Evolutionary conservation across 495 filamentous ascomycete species (phyloP).

Genomic region (Neurospora terricola): DNA sequence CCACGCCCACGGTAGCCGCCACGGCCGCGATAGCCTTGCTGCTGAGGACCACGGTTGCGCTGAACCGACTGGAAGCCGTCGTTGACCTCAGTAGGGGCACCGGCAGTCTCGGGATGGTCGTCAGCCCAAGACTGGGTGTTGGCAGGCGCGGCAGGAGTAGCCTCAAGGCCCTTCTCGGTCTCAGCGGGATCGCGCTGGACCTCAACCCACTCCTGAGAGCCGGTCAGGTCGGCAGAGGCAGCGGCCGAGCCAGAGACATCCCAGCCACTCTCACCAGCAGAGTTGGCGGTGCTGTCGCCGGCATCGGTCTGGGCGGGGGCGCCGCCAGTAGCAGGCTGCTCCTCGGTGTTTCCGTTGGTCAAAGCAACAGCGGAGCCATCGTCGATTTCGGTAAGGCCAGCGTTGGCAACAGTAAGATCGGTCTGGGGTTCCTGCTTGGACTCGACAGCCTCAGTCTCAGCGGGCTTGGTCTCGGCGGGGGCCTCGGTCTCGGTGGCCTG

Average conservation of each 20-base stretch:
- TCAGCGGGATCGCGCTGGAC: slow-evolving; percentile 55
- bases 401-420: slow-evolving; percentile 71
- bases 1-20: slow-evolving; percentile 48
- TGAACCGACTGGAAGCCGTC: slow-evolving; percentile 69
- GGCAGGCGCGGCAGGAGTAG: slow-evolving; percentile 42
- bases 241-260: slow-evolving; percentile 31
- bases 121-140: slow-evolving; percentile 16
- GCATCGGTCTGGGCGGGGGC: slow-evolving; percentile 45
- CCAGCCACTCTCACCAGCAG: slow-evolving; percentile 59
- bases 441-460: slow-evolving; percentile 29
- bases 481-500: slow-evolving; percentile 32
- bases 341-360: slow-evolving; percentile 41
- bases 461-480: slow-evolving; percentile 18
- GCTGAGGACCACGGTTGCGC: slow-evolving; percentile 37
- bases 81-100: slow-evolving; percentile 12
- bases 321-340: slow-evolving; percentile 28
- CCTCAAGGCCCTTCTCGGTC: slow-evolving; percentile 56
- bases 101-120: slow-evolving; percentile 11
- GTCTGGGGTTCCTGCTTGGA: slow-evolving; percentile 42
- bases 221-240: slow-evolving; percentile 35
- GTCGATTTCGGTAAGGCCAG: slow-evolving; percentile 60
- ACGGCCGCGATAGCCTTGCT: slow-evolving; percentile 24
- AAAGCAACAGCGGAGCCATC: slow-evolving; percentile 31
- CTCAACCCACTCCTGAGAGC: slow-evolving; percentile 66
- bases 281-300: slow-evolving; percentile 52